phyloP scores from a whole-genome alignment of 345 rosid genomes.

The Gossypium thurberi region DNA sequence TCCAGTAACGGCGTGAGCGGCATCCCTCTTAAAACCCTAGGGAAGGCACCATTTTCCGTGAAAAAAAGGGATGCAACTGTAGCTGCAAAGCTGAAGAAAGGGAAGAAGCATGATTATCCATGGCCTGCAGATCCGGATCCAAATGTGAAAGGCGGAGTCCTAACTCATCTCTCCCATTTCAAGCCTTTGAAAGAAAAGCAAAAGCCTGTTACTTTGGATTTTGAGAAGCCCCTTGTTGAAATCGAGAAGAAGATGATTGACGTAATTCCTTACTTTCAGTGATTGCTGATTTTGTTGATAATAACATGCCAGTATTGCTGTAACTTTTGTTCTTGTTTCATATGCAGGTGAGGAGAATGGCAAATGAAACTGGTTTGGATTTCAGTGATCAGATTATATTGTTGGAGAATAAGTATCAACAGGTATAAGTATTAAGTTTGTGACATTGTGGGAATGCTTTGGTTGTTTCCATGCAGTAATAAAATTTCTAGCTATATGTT shows the following conservation, averaged over 20 bases:
- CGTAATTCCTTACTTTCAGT: conserved; percentile 29
- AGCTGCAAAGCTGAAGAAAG: conserved; percentile 59
- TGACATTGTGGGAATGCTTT: not conserved
- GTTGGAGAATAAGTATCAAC: conserved; percentile 74
- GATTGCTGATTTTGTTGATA: not conserved
- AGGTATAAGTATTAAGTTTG: conserved; percentile 35
- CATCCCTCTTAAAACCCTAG: conserved; percentile 48
- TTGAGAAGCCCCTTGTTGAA: conserved; percentile 81
- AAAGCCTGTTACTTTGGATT: conserved; percentile 77
- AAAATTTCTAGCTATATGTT: not conserved
- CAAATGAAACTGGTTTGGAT: conserved; percentile 84
- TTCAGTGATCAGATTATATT: conserved; percentile 74
- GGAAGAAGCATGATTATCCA: conserved; percentile 83
- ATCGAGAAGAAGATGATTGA: conserved; percentile 82
- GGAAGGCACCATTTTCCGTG: conserved; percentile 33
- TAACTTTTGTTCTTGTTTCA: conserved; percentile 16
- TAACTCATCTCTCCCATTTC: conserved; percentile 67
- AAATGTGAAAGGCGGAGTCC: conserved; percentile 81
- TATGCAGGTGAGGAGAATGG: conserved; percentile 90
- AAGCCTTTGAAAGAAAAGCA: conserved; percentile 68
- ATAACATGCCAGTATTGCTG: conserved; percentile 4
- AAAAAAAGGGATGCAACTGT: conserved; percentile 31
- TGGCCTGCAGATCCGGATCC: conserved; percentile 96
- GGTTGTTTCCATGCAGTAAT: not conserved
- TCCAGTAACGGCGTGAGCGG: conserved; percentile 48